A percentile compares a stretch with the other conserved stretches of the same genome.
Evolutionary conservation across 352 stramenopile species (phyloP).

Genomic region (Elongisporangium prolatum): DNA sequence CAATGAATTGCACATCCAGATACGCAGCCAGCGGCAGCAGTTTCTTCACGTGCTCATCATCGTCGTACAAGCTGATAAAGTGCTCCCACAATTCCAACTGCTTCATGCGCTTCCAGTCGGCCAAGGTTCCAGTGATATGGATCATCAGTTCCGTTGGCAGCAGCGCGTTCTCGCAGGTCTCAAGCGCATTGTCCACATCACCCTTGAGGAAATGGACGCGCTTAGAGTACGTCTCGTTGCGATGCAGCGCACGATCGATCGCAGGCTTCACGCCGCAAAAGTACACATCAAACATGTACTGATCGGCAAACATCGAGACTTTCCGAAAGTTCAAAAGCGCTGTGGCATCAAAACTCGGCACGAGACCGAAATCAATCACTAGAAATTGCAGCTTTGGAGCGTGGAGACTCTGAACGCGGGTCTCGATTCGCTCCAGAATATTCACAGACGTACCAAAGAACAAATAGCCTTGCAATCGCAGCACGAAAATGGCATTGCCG

Average conservation of each 20-base stretch:
- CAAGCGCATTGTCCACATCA: slow-evolving; percentile 50
- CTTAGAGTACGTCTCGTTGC: slow-evolving; percentile 33
- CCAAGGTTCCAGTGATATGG: slow-evolving; percentile 22
- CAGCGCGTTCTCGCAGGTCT: slow-evolving; percentile 63
- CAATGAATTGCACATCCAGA: slow-evolving; percentile 50
- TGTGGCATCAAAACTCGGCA: slow-evolving; percentile 72
- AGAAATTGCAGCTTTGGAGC: slow-evolving; percentile 54
- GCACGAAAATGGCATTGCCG: slow-evolving; percentile 58
- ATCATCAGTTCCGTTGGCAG: slow-evolving; percentile 37
- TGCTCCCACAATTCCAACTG: slow-evolving; percentile 66
- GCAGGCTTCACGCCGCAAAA: slow-evolving; percentile 59
- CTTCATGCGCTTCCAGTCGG: slow-evolving; percentile 60
- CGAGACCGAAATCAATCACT: slow-evolving; percentile 77
- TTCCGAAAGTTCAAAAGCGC: slow-evolving; percentile 77
- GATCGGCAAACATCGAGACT: slow-evolving; percentile 45
- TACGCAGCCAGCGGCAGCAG: slow-evolving; percentile 54
- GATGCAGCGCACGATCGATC: slow-evolving; percentile 41
- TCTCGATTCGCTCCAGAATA: slow-evolving; percentile 72
- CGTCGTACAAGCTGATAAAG: slow-evolving; percentile 42
- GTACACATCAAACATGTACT: slow-evolving; percentile 75
- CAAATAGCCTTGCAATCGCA: slow-evolving; percentile 74
- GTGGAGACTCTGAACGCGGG: slow-evolving; percentile 53
- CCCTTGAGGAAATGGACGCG: slow-evolving; percentile 46
- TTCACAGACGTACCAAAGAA: slow-evolving; percentile 84
- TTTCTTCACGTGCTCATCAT: slow-evolving; percentile 24